A percentile compares a stretch with the other conserved stretches of the same genome.
Conservation (phyloP, 2,329 filamentous ascomycete species). For the Cadophora luteo-olivacea region DNA sequence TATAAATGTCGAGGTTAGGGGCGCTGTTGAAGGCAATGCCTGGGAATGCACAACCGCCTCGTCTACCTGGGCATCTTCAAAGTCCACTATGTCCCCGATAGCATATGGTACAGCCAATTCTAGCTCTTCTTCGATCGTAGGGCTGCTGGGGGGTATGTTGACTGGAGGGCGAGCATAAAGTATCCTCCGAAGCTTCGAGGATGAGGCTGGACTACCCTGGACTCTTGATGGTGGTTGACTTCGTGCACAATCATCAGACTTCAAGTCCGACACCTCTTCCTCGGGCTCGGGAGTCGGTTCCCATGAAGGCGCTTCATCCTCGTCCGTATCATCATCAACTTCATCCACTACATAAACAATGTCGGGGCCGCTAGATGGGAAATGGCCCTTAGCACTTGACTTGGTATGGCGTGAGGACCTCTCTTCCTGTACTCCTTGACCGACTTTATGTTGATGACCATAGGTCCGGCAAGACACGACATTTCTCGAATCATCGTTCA, state of each 20-base stretch:
- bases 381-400: neutral
- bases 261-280: neutral
- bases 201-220: neutral
- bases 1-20: conserved; percentile 23
- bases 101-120: conserved; percentile 37
- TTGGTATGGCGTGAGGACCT: neutral
- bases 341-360: neutral
- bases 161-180: neutral
- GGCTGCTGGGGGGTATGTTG: conserved; percentile 20
- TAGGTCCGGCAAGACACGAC: neutral
- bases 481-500: neutral
- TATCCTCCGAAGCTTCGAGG: neutral
- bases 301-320: conserved; percentile 17
- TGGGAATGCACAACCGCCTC: conserved; percentile 22
- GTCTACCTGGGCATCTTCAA: conserved; percentile 6
- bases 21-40: conserved; percentile 30
- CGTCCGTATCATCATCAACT: conserved; percentile 6
- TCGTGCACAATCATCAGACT: neutral
- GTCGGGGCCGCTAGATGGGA: conserved; percentile 1
- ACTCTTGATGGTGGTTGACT: neutral
- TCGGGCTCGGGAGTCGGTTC: conserved; percentile 3
- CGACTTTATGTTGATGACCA: neutral
- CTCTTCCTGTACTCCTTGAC: neutral
- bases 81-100: conserved; percentile 35
- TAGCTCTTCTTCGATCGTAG: conserved; percentile 37